phyloP scores from a whole-genome alignment of 768 basidiomycete species.

The Amanita muscaria region DNA sequence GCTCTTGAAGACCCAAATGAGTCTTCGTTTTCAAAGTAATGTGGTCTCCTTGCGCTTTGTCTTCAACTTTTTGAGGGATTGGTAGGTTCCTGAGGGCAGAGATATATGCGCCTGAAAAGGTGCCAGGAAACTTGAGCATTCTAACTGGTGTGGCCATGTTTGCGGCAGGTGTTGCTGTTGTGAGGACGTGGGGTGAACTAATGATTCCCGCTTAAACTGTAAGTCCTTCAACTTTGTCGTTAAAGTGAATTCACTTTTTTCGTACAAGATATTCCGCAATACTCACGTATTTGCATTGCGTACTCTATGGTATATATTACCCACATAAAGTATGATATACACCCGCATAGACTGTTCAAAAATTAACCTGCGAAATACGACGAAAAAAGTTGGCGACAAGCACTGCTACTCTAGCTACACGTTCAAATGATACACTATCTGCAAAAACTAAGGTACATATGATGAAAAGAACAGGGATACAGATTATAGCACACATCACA shows the following conservation, averaged over 20 bases:
- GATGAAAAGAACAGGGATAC: too few species aligned
- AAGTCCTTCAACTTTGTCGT: neutral
- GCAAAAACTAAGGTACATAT: too few species aligned
- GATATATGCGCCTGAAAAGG: constrained; percentile 64
- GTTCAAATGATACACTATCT: neutral
- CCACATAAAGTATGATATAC: too few species aligned
- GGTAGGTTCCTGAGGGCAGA: constrained; percentile 48
- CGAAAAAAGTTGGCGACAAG: neutral
- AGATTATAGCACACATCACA: neutral
- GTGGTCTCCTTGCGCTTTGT: neutral
- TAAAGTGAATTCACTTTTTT: neutral
- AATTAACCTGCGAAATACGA: too few species aligned
- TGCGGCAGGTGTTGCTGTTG: constrained; percentile 57
- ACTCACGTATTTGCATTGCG: too few species aligned
- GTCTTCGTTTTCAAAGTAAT: constrained; percentile 45
- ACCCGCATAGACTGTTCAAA: too few species aligned
- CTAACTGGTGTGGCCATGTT: constrained; percentile 59
- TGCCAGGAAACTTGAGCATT: constrained; percentile 66
- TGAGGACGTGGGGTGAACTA: constrained; percentile 71
- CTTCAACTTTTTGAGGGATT: neutral
- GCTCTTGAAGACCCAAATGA: constrained; percentile 51
- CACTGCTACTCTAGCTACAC: neutral
- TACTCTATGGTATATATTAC: too few species aligned
- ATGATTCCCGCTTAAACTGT: constrained; percentile 53
- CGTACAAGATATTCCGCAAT: too few species aligned